Conservation (phyloP, 202 grass and related monocot genomes). For the Brachypodium distachyon region DNA sequence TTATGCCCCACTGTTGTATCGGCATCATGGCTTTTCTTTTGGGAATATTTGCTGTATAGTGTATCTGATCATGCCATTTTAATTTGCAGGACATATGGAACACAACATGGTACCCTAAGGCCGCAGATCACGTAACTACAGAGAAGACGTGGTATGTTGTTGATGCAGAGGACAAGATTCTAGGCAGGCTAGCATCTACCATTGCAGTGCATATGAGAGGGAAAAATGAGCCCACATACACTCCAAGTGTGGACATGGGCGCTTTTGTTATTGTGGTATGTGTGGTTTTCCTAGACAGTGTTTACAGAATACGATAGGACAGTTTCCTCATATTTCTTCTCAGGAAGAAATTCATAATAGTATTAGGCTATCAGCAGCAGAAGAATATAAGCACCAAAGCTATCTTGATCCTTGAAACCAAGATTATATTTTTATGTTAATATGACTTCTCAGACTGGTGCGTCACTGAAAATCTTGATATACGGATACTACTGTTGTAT, state of each 20-base stretch:
- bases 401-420: background rate
- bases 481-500: background rate
- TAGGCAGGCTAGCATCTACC: slow-evolving; percentile 85
- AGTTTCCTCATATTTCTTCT: background rate
- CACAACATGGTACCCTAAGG: slow-evolving; percentile 96
- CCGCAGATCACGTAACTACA: slow-evolving; percentile 76
- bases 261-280: slow-evolving; percentile 98
- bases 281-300: background rate
- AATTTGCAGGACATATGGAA: slow-evolving; percentile 92
- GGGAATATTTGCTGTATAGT: background rate
- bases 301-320: background rate
- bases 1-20: background rate
- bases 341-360: background rate
- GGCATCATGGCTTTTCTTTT: background rate
- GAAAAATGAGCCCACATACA: slow-evolving; percentile 92
- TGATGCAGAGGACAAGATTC: slow-evolving; percentile 86
- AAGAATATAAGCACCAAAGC: background rate
- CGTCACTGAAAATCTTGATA: background rate
- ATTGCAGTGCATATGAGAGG: slow-evolving; percentile 97
- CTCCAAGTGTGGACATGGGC: slow-evolving; percentile 98
- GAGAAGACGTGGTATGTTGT: slow-evolving; percentile 99
- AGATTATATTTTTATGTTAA: background rate
- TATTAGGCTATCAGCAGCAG: no score
- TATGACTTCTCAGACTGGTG: background rate
- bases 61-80: background rate